Conservation (phyloP, 441 rosid genomes). For the Breynia disticha region DNA sequence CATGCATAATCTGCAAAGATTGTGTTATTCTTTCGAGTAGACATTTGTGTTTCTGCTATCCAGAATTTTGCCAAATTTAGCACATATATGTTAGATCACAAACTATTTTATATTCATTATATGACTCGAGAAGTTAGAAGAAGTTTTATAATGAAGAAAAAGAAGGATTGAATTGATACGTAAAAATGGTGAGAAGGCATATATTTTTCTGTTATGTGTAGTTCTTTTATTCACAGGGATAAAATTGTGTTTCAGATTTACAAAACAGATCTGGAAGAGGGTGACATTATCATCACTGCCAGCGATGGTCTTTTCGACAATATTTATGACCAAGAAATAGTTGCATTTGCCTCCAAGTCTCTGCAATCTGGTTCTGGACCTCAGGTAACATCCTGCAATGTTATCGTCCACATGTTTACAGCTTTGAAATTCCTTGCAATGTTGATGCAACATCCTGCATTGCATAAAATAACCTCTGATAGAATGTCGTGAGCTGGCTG, state of each 20-base stretch:
- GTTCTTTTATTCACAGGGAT: neutral
- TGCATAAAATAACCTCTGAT: no score
- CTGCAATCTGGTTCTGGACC: slow-evolving; percentile 38
- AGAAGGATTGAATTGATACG: neutral
- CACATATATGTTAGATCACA: no score
- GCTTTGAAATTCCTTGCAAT: no score
- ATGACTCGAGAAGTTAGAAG: no score
- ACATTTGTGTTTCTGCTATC: no score
- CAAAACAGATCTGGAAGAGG: slow-evolving; percentile 43
- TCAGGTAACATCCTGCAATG: slow-evolving; percentile 39
- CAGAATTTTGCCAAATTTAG: no score
- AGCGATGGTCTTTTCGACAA: slow-evolving; percentile 80
- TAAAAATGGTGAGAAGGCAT: neutral
- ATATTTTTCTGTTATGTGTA: neutral
- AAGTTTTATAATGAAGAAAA: no score
- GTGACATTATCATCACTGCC: slow-evolving; percentile 50
- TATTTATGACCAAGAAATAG: slow-evolving; percentile 57
- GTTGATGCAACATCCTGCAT: no score
- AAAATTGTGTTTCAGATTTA: slow-evolving; percentile 33
- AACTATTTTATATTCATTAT: no score
- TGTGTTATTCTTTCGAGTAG: no score
- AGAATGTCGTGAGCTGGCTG: no score
- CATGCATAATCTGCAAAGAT: no score
- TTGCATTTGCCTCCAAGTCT: slow-evolving; percentile 31
- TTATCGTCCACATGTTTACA: neutral